Evolutionary conservation across 257 asterid genomes (phyloP), one percentile per base, ranked within the genome.

Genomic region (Rauvolfia tetraphylla): DNA sequence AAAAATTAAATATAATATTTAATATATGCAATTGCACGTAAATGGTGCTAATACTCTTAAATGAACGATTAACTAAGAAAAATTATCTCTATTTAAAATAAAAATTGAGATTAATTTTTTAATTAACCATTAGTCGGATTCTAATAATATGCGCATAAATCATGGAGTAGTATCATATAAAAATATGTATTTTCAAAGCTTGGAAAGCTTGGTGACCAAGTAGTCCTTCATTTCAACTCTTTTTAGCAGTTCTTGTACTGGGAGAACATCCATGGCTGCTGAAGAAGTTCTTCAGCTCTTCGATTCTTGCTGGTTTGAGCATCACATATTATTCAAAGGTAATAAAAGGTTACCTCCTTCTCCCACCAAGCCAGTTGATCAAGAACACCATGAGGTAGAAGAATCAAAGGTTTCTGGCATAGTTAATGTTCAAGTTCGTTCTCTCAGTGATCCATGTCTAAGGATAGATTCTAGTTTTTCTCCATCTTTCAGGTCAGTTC

Each of bases 251-350:
- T 78, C 56, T 41, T 48, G 18, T 34, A 61, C 5, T 67, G 27
- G 74, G 59, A 49, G 38, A 3, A 42, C 33, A 74, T 1, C 71
- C 17, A 86, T 88, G 98, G 97, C 88, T 8, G 83, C 87, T 13
- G 94, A 89, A 31, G 82, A 81, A 67, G 73, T 86, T 39, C 59
- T 93, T 29, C 79, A 86, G 71, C 96, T 91, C 79, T 84, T 88
- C 68, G 92, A 93, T 76, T 79, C 92, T 8, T 51, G 2, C 69
- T 93, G 98, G 97, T 89, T 85, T 83, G 74, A 82, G 80, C 81
- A 69, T 38, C 38, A 33, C 56, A 69, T 83, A 34, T n/a, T n/a
- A n/a, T 71, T 85, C 31, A 73, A 75, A 29, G 68, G 33, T 75
- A 79, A 63, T 25, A 61, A 48, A 1, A 42, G 44, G n/a, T 22